phyloP scores from a whole-genome alignment of 2,329 filamentous ascomycete genomes.

The Cryphonectria japonica region DNA sequence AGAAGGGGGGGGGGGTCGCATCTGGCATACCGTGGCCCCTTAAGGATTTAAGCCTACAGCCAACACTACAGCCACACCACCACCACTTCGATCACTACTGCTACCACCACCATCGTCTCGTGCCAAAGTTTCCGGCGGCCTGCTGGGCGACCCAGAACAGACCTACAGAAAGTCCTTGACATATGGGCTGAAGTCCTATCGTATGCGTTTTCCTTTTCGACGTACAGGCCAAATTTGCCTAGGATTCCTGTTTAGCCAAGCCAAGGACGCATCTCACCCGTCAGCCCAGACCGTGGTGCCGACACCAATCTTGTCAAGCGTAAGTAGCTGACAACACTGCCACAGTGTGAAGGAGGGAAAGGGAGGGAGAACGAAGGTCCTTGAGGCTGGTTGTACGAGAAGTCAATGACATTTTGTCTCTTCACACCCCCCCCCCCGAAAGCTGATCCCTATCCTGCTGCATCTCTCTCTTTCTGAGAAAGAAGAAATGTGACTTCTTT shows the following conservation, averaged over 20 bases:
- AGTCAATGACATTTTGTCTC: conserved; percentile 6
- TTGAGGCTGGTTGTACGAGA: conserved; percentile 1
- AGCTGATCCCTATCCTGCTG: conserved; percentile 1
- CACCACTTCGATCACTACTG: background rate
- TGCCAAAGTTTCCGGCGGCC: conserved; percentile 7
- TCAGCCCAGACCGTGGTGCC: background rate
- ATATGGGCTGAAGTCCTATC: background rate
- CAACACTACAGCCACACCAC: background rate
- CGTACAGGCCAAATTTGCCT: background rate
- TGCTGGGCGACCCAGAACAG: background rate
- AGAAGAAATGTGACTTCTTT: background rate
- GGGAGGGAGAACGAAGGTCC: background rate
- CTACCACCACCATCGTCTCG: background rate
- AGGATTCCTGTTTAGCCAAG: background rate
- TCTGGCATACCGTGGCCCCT: conserved; percentile 3
- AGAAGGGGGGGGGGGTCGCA: background rate
- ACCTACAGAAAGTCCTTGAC: background rate
- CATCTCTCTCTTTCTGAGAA: background rate
- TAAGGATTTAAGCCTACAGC: conserved; percentile 1
- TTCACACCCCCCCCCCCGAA: background rate
- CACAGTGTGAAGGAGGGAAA: background rate
- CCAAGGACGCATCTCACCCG: conserved; percentile 10
- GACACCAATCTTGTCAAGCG: background rate
- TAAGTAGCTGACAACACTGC: conserved; percentile 16
- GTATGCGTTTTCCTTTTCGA: background rate